Percentiles rank a stretch among this genome's conserved stretches.
These are phyloP conservation scores for Yamadazyma taylorii DNA, from an alignment of 1,139 yeast species.

Conservation along the genomic window DNA sequence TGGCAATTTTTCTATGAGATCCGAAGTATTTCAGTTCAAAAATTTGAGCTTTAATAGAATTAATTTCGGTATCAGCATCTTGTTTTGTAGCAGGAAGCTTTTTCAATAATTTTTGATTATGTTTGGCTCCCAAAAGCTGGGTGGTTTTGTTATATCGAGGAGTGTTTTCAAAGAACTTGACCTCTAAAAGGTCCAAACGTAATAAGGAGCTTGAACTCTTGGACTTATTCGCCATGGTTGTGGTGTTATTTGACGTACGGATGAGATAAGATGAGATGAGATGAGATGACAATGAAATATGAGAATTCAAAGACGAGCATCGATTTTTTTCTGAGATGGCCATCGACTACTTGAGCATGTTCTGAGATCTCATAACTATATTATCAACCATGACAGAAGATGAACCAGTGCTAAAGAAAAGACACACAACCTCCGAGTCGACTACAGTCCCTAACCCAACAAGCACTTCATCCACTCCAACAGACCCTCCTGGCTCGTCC, in stretches of 20 bases:
- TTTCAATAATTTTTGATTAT: slow-evolving; percentile 44
- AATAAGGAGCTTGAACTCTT: slow-evolving; percentile 29
- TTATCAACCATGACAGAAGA: too few species aligned
- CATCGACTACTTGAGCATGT: too few species aligned
- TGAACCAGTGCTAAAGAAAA: too few species aligned
- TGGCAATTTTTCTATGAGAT: slow-evolving; percentile 40
- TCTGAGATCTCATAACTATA: too few species aligned
- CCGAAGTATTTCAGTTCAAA: slow-evolving; percentile 54
- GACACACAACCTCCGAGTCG: too few species aligned
- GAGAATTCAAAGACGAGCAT: slow-evolving; percentile 10
- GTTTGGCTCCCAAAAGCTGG: slow-evolving; percentile 48
- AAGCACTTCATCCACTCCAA: too few species aligned
- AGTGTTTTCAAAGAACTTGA: slow-evolving; percentile 39
- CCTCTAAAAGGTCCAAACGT: slow-evolving; percentile 54
- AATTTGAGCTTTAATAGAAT: slow-evolving; percentile 44
- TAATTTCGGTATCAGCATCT: slow-evolving; percentile 46
- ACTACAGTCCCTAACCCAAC: too few species aligned
- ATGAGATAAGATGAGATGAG: neutral
- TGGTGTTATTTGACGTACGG: too few species aligned
- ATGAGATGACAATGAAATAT: neutral
- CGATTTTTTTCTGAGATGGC: slow-evolving; percentile 6
- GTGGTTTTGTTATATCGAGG: slow-evolving; percentile 59
- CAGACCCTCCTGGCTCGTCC: neutral
- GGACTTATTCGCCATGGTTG: slow-evolving; percentile 2
- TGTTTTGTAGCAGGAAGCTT: slow-evolving; percentile 36